These are phyloP conservation scores for Monosporascus sp. DNA, from an alignment of 2,329 filamentous ascomycete species.

Conservation along the genomic window DNA sequence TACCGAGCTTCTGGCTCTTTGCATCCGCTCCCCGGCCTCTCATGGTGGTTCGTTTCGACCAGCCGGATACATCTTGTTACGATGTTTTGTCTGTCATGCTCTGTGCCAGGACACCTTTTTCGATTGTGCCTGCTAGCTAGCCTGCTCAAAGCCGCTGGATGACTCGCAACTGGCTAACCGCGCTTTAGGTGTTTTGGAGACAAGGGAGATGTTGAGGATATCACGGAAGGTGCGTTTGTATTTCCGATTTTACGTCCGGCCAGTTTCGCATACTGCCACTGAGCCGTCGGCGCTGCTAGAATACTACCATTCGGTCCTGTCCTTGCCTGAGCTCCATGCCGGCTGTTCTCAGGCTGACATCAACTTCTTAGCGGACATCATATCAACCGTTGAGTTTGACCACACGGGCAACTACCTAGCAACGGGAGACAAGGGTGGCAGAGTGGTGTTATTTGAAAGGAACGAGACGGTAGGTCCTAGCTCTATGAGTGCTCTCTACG, in stretches of 20 bases:
- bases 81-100: too few relatives aligned
- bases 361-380: constrained; percentile 66
- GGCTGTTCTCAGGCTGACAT: constrained; percentile 14
- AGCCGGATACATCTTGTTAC: neutral
- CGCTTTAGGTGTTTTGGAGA: constrained; percentile 86
- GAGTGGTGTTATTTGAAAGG: constrained; percentile 81
- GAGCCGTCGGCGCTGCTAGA: neutral
- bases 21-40: constrained; percentile 15
- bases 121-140: too few relatives aligned
- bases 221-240: constrained; percentile 73
- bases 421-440: constrained; percentile 83
- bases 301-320: neutral
- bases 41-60: neutral
- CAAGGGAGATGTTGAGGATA: constrained; percentile 98
- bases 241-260: neutral
- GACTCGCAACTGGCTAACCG: neutral
- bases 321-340: neutral
- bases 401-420: constrained; percentile 86
- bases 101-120: too few relatives aligned
- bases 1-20: constrained; percentile 17
- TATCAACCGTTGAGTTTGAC: constrained; percentile 86
- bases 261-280: neutral
- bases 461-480: constrained; percentile 78
- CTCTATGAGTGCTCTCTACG: neutral
- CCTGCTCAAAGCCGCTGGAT: neutral